Base-by-base conservation (phyloP, 371 early-diverging fungal genomes). In the Mortierella sp. region DNA sequence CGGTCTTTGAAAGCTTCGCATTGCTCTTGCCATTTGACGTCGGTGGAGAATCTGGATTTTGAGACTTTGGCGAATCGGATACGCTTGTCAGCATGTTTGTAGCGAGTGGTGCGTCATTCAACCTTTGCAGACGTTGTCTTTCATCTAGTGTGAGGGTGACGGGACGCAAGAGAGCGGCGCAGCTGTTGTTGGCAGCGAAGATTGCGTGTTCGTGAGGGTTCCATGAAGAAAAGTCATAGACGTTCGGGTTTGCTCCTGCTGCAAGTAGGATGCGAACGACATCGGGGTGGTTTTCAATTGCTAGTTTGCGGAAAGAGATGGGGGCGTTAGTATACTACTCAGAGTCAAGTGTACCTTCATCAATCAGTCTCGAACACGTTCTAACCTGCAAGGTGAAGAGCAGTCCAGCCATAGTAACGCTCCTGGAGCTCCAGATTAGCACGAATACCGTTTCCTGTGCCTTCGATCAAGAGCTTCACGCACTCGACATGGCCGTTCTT, bases 131-230 rank as follows among this genome's bases (percentile, higher is more conserved):
- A 2, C 58, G 67, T 31, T 54, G 63, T n/a, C 67, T 57, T 12
- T 65, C 73, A 24, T 65, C 62, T 40, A 62, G 53, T n/a, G 29
- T 61, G 12, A 41, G 41, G 7, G 57, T 54, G n/a, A 70, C 63
- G 9, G 87, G 84, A n/a, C 80, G 72, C 12, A 87, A 81, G 37
- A 86, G 46, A 0, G 81, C 74, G 19, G 87, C 87, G 28, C 89
- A 80, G 2, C 68, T 79, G 29, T 82, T 65, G 50, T 82, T 80
- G 37, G 91, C 91, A 16, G 89, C 83, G 62, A 88, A 90, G 1
- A 86, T 71, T 3, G 91, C 90, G 62, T 90, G 89, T 55, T 90
- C 90, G 62, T 87, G 85, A n/a, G 90, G 87, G 12, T 81, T 85
- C 90, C 90, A 91, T 0, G 85, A 85, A 46, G 79, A 79, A 46